Percentiles rank a stretch among this genome's conserved stretches.
Conservation (phyloP, 139 green algal genomes). For the Coelastrella sp. region DNA sequence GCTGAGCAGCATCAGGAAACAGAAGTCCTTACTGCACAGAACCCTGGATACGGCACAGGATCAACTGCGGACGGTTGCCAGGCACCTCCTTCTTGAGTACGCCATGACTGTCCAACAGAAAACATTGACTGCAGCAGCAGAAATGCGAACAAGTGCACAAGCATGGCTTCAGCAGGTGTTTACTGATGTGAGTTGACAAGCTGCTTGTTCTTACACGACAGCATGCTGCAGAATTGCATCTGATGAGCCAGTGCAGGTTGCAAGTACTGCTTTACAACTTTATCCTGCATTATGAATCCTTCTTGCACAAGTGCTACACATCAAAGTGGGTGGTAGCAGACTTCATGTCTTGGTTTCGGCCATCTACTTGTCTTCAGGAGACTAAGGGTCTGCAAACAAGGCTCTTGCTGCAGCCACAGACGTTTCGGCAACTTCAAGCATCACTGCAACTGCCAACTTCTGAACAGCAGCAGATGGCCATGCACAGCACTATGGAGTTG, state of each 20-base stretch:
- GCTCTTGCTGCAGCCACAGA: slow-evolving; percentile 2
- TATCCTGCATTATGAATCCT: too few relatives aligned
- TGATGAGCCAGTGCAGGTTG: too few relatives aligned
- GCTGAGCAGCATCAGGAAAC: not conserved
- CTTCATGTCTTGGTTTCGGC: not conserved
- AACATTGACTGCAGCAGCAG: not conserved
- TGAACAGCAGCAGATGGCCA: not conserved
- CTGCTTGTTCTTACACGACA: too few relatives aligned
- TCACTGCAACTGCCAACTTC: too few relatives aligned
- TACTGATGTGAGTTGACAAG: too few relatives aligned
- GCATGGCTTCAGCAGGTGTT: too few relatives aligned
- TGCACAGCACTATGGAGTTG: not conserved
- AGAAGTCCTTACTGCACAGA: not conserved
- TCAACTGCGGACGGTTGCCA: not conserved
- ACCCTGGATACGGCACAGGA: not conserved
- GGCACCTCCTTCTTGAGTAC: not conserved
- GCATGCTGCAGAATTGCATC: too few relatives aligned
- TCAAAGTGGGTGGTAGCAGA: too few relatives aligned
- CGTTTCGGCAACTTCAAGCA: not conserved
- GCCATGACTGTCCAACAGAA: not conserved
- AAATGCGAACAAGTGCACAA: not conserved
- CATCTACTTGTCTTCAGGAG: not conserved
- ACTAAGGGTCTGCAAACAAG: not conserved
- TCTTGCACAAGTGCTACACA: too few relatives aligned
- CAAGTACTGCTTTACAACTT: too few relatives aligned